Percentiles rank a stretch among this genome's conserved stretches.
These are phyloP conservation scores for Cubamyces lactineus DNA, from an alignment of 768 basidiomycete species.

Conservation along the genomic window DNA sequence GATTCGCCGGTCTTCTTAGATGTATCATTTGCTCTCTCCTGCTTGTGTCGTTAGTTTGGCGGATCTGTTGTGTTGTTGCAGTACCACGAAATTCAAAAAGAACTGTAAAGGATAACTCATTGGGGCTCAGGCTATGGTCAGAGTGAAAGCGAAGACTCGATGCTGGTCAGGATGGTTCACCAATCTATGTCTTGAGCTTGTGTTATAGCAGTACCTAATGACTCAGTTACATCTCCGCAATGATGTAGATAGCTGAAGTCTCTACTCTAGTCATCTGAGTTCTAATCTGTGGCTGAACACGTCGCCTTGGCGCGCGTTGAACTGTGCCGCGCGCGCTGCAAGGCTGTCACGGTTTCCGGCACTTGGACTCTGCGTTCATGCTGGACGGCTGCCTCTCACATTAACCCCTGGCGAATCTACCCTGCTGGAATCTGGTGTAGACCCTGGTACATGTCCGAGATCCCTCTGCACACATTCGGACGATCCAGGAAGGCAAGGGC, in stretches of 20 bases:
- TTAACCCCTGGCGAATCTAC: slow-evolving; percentile 6
- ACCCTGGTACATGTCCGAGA: slow-evolving; percentile 60
- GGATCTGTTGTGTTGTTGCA: slow-evolving; percentile 33
- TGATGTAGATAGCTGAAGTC: too few species aligned
- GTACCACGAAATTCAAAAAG: slow-evolving; percentile 28
- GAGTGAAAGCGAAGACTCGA: too few species aligned
- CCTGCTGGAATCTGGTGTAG: slow-evolving; percentile 10
- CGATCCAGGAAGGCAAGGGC: slow-evolving; percentile 49
- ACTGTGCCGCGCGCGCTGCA: neutral
- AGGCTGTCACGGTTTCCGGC: neutral
- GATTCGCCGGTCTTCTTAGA: slow-evolving; percentile 10
- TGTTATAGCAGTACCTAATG: too few species aligned
- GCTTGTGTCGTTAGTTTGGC: slow-evolving; percentile 26
- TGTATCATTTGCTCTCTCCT: slow-evolving; percentile 24
- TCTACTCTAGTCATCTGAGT: too few species aligned
- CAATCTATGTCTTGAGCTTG: too few species aligned
- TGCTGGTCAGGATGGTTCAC: too few species aligned
- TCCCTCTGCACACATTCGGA: slow-evolving; percentile 66
- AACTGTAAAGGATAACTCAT: slow-evolving; percentile 19
- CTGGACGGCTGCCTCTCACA: neutral
- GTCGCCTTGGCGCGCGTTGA: neutral
- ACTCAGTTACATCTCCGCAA: too few species aligned
- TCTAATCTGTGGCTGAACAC: neutral
- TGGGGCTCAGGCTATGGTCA: too few species aligned
- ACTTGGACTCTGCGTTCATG: slow-evolving; percentile 7